Percentiles rank a stretch among this genome's conserved stretches.
phyloP scores from a whole-genome alignment of 495 filamentous ascomycete species.

The Trichoderma erinaceum region DNA sequence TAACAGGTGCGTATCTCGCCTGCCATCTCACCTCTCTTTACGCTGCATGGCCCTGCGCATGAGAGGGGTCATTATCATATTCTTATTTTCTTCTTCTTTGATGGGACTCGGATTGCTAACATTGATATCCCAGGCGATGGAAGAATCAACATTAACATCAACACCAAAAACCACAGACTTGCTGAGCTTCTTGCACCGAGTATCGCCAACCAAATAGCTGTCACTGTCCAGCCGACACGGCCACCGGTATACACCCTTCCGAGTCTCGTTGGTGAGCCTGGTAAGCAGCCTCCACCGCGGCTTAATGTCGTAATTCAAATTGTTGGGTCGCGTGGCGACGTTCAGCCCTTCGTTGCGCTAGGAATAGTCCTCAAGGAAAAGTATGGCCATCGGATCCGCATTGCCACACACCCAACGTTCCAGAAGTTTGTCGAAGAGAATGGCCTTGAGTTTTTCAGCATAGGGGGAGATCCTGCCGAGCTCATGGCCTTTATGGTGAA shows the following conservation, averaged over 20 bases:
- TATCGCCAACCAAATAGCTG: conserved; percentile 50
- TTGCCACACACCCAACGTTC: conserved; percentile 65
- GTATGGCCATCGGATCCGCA: conserved; percentile 62
- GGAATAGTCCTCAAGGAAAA: conserved; percentile 62
- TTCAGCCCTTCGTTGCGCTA: conserved; percentile 69
- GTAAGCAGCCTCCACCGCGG: conserved; percentile 48
- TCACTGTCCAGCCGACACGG: conserved; percentile 37
- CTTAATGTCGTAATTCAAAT: conserved; percentile 77
- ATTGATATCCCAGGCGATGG: conserved; percentile 48
- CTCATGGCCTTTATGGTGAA: conserved; percentile 81
- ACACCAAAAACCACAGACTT: conserved; percentile 56
- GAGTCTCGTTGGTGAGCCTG: conserved; percentile 52
- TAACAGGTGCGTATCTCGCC: conserved; percentile 30
- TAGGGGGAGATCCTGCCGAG: conserved; percentile 67
- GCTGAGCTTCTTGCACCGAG: conserved; percentile 61
- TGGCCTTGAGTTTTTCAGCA: conserved; percentile 63
- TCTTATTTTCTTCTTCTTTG: background rate
- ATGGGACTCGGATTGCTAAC: background rate
- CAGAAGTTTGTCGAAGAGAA: conserved; percentile 60
- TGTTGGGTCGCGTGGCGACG: conserved; percentile 68
- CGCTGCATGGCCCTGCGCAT: background rate
- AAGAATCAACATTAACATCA: conserved; percentile 69
- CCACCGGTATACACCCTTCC: conserved; percentile 58
- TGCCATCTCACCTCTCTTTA: background rate
- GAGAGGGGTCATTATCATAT: background rate